phyloP scores from a whole-genome alignment of 495 filamentous ascomycete genomes.

The Symbiotaphrina buchneri region DNA sequence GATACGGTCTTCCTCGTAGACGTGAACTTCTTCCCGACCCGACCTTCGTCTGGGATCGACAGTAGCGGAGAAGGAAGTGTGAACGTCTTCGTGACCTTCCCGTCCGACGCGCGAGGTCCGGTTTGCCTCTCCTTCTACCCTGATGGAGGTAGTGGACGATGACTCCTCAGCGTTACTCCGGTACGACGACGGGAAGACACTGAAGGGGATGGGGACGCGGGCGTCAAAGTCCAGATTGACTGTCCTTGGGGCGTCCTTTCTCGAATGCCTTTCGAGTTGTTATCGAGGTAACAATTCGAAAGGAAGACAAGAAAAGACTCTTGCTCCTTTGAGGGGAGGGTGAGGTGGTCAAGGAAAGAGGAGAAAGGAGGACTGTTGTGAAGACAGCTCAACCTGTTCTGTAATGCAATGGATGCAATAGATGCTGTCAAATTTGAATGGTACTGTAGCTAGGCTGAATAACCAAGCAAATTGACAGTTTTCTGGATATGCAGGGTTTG shows the following conservation, averaged over 20 bases:
- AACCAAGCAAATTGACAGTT: no score
- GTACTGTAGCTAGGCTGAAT: no score
- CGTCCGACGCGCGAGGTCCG: conserved; percentile 64
- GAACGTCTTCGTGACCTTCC: conserved; percentile 62
- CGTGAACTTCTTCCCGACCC: conserved; percentile 27
- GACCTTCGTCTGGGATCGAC: conserved; percentile 23
- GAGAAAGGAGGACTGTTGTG: no score
- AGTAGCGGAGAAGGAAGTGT: conserved; percentile 37
- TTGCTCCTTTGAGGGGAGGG: conserved; percentile 29
- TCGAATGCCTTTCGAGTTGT: conserved; percentile 82
- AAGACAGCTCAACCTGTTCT: no score
- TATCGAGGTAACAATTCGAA: conserved; percentile 53
- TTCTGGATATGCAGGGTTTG: no score
- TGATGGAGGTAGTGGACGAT: conserved; percentile 35
- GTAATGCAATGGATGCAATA: no score
- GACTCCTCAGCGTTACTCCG: conserved; percentile 63
- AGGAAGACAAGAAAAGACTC: conserved; percentile 88
- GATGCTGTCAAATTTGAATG: no score
- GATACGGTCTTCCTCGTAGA: conserved; percentile 21
- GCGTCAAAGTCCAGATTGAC: conserved; percentile 99
- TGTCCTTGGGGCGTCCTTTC: conserved; percentile 65
- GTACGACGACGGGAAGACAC: conserved; percentile 98
- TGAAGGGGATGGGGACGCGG: conserved; percentile 96
- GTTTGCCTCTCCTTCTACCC: conserved; percentile 77
- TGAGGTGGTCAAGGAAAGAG: no score